Conservation (phyloP, 1,139 yeast species). For the Saccharomyces pastorianus region DNA sequence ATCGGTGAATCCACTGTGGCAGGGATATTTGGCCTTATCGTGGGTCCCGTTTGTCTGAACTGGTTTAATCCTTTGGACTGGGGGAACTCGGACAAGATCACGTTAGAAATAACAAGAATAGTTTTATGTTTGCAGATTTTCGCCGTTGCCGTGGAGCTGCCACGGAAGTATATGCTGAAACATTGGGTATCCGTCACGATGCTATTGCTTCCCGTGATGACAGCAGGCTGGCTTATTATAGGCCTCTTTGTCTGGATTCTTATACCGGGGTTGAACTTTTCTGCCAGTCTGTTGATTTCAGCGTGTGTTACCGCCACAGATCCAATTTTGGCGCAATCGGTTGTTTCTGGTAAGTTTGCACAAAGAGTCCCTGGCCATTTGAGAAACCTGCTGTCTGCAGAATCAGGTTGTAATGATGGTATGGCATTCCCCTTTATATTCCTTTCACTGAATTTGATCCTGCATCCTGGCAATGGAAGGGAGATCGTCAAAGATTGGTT, state of each 20-base stretch:
- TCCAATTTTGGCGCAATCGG: constrained; percentile 96
- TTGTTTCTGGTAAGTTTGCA: constrained; percentile 96
- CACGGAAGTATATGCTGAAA: constrained; percentile 81
- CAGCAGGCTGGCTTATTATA: constrained; percentile 83
- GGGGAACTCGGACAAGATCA: constrained; percentile 85
- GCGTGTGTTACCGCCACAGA: constrained; percentile 98
- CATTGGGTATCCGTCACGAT: constrained; percentile 83
- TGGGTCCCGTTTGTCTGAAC: constrained; percentile 85
- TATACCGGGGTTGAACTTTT: constrained; percentile 73
- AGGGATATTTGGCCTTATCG: constrained; percentile 78
- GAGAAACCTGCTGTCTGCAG: constrained; percentile 82
- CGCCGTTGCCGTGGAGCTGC: constrained; percentile 95
- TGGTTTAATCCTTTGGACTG: constrained; percentile 87
- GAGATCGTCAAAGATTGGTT: constrained; percentile 82
- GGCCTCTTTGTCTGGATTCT: constrained; percentile 80
- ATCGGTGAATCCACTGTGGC: constrained; percentile 97
- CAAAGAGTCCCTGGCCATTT: constrained; percentile 93
- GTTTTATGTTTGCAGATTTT: constrained; percentile 89
- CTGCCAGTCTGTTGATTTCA: constrained; percentile 69
- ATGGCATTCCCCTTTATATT: constrained; percentile 95
- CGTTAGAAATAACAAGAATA: constrained; percentile 80
- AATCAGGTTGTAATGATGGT: constrained; percentile 96
- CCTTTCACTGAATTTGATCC: constrained; percentile 59
- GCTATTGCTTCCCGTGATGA: constrained; percentile 85
- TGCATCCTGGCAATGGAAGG: constrained; percentile 52